Evolutionary conservation across 1,284 basidiomycete genomes (phyloP), one percentile per base, ranked within the genome.

Genomic region (Trametes sp.): DNA sequence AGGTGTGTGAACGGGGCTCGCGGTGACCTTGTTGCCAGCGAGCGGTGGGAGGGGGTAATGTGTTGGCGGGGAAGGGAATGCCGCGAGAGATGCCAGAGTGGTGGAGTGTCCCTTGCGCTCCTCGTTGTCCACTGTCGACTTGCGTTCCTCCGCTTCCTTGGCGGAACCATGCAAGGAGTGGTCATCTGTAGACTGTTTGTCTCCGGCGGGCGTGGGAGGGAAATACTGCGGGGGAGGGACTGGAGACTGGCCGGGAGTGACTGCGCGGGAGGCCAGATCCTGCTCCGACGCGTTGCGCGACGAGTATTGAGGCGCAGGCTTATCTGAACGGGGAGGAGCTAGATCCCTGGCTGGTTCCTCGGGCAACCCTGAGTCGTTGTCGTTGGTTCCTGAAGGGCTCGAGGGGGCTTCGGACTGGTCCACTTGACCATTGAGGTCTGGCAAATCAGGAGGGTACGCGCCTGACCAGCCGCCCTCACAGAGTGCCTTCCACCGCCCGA

Each of bases 381-480:
- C 59, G 23, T 60, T 60, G 44, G 54, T 33, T 5, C 48, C 54
- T 7, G 54, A 59, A 31, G 61, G 21, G 24, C 60, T 38, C 35
- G 64, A 54, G 31, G 61, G 29, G 21, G 33, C 57, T 11, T 57
- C 57, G 13, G 52, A 45, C 9, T 44, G 31, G 1, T 62, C 54
- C 10, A n/a, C 51, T 7, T 45, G 21, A 59, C 10, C 64, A 26
- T 78, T 77, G 21, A 77, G 63, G 57, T 85, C 80, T 0, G 83
- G 83, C 4, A 90, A 72, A 69, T 82, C 83, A 41, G 75, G 73
- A 0, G 90, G 90, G 4, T 87, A 63, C 4, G 81, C 71, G 0
- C 86, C 86, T 7, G 78, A 78, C 89, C 90, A 93, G 14, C 85
- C 85, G 10, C 88, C 90, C 75, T 93, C 91, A 68, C 91, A 92